Percentiles rank a stretch among this genome's conserved stretches.
These are phyloP conservation scores for Eucalyptus victrix DNA, from an alignment of 345 rosid species.

Conservation along the genomic window DNA sequence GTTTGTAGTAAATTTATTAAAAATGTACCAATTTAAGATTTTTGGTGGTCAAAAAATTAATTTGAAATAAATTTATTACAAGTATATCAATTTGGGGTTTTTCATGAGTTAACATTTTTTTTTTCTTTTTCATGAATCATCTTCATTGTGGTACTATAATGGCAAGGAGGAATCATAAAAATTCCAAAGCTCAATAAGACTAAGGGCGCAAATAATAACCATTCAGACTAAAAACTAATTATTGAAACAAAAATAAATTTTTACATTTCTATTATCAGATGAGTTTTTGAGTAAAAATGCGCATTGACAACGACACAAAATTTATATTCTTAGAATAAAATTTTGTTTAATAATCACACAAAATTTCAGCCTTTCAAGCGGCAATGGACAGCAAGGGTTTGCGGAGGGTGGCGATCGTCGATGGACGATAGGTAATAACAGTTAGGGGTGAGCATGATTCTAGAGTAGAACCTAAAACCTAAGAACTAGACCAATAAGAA, in stretches of 20 bases:
- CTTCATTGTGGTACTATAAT: no score
- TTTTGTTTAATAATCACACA: no score
- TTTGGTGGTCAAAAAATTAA: no score
- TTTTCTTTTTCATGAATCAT: no score
- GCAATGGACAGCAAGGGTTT: fast-evolving
- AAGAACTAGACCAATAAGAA: no score
- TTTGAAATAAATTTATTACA: no score
- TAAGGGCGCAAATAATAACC: fast-evolving
- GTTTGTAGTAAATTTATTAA: fast-evolving
- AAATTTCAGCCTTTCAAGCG: fast-evolving
- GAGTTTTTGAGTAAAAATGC: fast-evolving
- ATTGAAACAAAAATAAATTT: fast-evolving
- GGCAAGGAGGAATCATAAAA: no score
- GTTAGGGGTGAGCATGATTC: no score
- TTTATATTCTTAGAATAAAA: no score
- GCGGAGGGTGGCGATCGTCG: fast-evolving
- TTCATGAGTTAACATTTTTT: no score
- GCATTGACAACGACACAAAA: fast-evolving
- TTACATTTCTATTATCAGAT: fast-evolving
- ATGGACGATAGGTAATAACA: fast-evolving
- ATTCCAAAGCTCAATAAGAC: not conserved
- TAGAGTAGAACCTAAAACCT: no score
- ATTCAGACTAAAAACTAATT: fast-evolving
- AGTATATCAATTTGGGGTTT: no score
- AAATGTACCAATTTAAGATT: fast-evolving